These are phyloP conservation scores for Cenchrus purpureus DNA, from an alignment of 176 grass and related monocot genomes.

Conservation along the genomic window DNA sequence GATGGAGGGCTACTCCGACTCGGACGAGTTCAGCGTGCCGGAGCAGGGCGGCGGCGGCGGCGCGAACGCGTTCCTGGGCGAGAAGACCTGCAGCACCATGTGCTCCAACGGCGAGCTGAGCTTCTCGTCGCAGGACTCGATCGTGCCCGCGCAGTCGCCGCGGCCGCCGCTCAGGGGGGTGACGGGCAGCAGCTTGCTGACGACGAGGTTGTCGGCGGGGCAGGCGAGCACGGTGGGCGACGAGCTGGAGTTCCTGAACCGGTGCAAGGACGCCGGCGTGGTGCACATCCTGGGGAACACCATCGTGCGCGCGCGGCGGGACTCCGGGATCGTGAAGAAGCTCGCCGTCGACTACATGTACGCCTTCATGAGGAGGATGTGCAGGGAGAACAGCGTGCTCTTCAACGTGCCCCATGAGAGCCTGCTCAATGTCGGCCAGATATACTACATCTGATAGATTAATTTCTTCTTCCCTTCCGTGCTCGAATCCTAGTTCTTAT, in stretches of 20 bases:
- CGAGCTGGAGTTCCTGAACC: constrained; percentile 88
- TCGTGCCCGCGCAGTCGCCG: constrained; percentile 58
- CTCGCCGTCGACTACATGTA: constrained; percentile 81
- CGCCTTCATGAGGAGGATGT: constrained; percentile 87
- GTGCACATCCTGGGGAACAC: constrained; percentile 99
- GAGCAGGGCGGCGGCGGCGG: constrained; percentile 5
- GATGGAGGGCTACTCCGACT: constrained; percentile 96
- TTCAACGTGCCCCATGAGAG: constrained; percentile 94
- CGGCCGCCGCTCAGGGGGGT: background rate
- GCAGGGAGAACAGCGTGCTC: constrained; percentile 94
- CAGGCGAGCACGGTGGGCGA: constrained; percentile 58
- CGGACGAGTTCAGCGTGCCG: constrained; percentile 62
- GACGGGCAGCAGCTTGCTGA: background rate
- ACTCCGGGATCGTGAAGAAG: constrained; percentile 80
- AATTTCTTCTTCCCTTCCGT: background rate
- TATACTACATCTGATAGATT: constrained; percentile 75
- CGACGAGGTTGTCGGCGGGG: constrained; percentile 1
- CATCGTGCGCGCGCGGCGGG: constrained; percentile 70
- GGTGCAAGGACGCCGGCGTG: constrained; percentile 84
- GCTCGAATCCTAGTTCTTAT: background rate
- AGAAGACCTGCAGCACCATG: constrained; percentile 45
- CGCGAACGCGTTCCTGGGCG: background rate
- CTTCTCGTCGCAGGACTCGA: constrained; percentile 68
- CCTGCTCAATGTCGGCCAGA: constrained; percentile 89
- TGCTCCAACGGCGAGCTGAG: constrained; percentile 61